phyloP scores from a whole-genome alignment of 306 rosid species.

The Elaeagnus macrophylla region DNA sequence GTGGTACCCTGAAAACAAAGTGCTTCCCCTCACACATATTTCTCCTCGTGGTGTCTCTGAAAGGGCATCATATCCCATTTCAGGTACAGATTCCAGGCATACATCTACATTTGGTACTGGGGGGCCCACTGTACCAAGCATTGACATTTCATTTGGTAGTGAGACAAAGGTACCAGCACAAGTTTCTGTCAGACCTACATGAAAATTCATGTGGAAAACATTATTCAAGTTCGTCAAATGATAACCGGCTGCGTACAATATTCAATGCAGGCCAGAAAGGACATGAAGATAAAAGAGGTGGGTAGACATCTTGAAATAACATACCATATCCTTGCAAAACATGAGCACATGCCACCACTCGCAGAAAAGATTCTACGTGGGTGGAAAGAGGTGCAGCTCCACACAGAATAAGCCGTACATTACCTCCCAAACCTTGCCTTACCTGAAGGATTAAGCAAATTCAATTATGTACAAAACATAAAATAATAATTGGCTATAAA shows the following conservation, averaged over 20 bases:
- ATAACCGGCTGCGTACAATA: slow-evolving; percentile 1
- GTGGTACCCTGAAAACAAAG: slow-evolving; percentile 82
- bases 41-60: slow-evolving; percentile 75
- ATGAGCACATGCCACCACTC: slow-evolving; percentile 86
- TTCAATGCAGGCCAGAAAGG: not conserved
- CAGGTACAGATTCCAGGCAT: slow-evolving; percentile 90
- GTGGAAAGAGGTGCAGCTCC: slow-evolving; percentile 91
- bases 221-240: slow-evolving; percentile 8
- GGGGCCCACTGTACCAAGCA: slow-evolving; percentile 98
- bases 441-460: slow-evolving; percentile 44
- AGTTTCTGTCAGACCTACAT: slow-evolving; percentile 89
- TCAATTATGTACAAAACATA: slow-evolving; percentile 21
- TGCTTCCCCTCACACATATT: slow-evolving; percentile 65
- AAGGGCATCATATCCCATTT: slow-evolving; percentile 88
- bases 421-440: slow-evolving; percentile 88
- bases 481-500: not conserved
- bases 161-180: slow-evolving; percentile 94
- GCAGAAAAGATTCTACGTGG: slow-evolving; percentile 69
- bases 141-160: slow-evolving; percentile 60
- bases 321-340: slow-evolving; percentile 97
- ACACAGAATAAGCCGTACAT: slow-evolving; percentile 75
- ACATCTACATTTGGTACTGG: slow-evolving; percentile 92
- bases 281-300: not conserved
- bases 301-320: slow-evolving; percentile 10
- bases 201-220: slow-evolving; percentile 16